Base-by-base conservation (phyloP, 495 filamentous ascomycete species). In the Neurospora sp. region DNA sequence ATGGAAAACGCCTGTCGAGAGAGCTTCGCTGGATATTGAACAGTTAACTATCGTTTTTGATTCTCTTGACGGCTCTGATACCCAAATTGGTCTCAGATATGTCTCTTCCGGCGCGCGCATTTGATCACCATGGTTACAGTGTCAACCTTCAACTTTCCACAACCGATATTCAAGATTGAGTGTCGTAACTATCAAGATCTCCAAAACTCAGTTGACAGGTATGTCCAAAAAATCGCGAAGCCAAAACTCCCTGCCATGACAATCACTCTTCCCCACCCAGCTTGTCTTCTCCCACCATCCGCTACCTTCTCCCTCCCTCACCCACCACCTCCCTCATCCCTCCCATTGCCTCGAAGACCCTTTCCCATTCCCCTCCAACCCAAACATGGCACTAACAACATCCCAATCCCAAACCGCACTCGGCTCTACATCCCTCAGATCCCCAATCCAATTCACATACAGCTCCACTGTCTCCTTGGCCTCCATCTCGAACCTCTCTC, bases 371-470 rank as follows among this genome's bases (percentile, higher is more conserved):
- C 53, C 81, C 8, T 83, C 82, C 68, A 84, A 61, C 40, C 80
- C 78, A 71, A 85, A 87, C 39, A 86, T 73, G 4, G 78, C 78
- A 76, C 80, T 80, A 12, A 86, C 71, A 22, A 88, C 82, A 65
- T 83, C 81, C 84, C 86, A 89, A 72, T 84, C 84, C 86, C 86
- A 88, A 20, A 77, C 78, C 5, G 84, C 83, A 14, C 84, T 82
- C 1, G 77, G 75, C 76, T 89, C 87, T 12, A 83, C 77, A 45
- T 76, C 77, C 73, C 83, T 86, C 70, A 88, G 70, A 73, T 89
- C 87, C 72, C 82, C 74, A 68, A 89, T 78, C 87, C 87, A 89
- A 69, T 88, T 84, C 39, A 88, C 76, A 76, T 86, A 87, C 61
- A 87, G 65, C 27, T 77, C 74, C 12, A 83, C 80, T n/a, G 84